These are phyloP conservation scores for Trematosphaeria pertusa DNA, from an alignment of 2,329 filamentous ascomycete species.

Conservation along the genomic window DNA sequence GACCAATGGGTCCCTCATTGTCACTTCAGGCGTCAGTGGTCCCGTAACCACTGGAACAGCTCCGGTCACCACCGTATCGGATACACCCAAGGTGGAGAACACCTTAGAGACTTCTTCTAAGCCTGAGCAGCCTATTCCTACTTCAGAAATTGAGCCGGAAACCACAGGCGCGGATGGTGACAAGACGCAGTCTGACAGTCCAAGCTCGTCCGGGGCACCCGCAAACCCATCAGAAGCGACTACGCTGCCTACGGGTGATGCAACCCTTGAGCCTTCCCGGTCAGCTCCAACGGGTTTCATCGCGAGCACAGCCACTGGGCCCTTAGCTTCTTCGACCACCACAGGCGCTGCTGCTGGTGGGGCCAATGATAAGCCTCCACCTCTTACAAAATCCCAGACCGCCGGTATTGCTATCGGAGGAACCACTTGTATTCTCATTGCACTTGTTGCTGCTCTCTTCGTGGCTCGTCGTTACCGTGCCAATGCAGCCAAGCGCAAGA, in stretches of 20 bases:
- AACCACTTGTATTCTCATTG: slow-evolving; percentile 41
- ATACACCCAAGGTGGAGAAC: too few species aligned
- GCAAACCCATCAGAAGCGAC: slow-evolving; percentile 1
- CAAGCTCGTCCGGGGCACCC: too few species aligned
- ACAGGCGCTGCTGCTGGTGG: slow-evolving; percentile 15
- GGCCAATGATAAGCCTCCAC: slow-evolving; percentile 21
- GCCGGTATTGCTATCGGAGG: slow-evolving; percentile 45
- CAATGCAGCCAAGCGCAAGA: slow-evolving; percentile 27
- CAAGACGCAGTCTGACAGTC: too few species aligned
- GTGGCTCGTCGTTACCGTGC: slow-evolving; percentile 40
- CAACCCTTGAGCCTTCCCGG: slow-evolving; percentile 1
- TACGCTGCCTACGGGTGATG: slow-evolving; percentile 3
- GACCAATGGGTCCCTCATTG: slow-evolving; percentile 2
- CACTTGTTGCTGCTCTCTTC: slow-evolving; percentile 41
- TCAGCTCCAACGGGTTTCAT: slow-evolving; percentile 10
- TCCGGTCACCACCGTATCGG: too few species aligned
- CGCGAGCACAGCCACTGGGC: slow-evolving; percentile 3
- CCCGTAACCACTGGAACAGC: too few species aligned
- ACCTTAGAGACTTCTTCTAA: not conserved
- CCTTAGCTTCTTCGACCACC: slow-evolving; percentile 18
- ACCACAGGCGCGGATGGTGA: slow-evolving; percentile 1
- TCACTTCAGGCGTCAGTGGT: too few species aligned
- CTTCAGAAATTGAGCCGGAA: slow-evolving; percentile 4
- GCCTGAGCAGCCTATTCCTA: not conserved
- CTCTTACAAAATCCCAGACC: slow-evolving; percentile 38